Evolutionary conservation across 2,329 filamentous ascomycete species (phyloP).

Genomic region (Colletotrichum destructivum): DNA sequence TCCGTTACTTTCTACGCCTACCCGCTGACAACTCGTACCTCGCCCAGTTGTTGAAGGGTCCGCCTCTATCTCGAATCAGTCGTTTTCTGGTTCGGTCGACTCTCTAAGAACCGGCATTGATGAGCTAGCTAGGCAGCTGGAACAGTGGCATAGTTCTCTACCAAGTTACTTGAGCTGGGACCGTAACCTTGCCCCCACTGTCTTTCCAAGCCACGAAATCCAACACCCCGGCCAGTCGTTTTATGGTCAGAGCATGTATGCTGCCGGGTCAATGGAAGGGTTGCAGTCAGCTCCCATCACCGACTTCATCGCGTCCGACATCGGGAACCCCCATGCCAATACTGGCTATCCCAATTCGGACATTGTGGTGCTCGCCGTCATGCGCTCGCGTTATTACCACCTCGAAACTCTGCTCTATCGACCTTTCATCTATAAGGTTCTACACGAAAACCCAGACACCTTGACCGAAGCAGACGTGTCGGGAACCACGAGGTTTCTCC

Average conservation of each 20-base stretch:
- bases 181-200: constrained; percentile 64
- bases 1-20: neutral
- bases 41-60: constrained; percentile 17
- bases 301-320: neutral
- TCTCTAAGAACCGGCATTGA: constrained; percentile 46
- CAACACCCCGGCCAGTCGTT: constrained; percentile 32
- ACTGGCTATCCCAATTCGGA: constrained; percentile 14
- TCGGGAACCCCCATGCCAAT: neutral
- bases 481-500: constrained; percentile 70
- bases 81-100: constrained; percentile 26
- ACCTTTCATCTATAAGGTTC: constrained; percentile 72
- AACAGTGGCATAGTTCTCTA: constrained; percentile 68
- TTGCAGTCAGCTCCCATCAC: neutral
- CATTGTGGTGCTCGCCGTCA: constrained; percentile 66
- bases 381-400: constrained; percentile 73
- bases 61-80: constrained; percentile 2
- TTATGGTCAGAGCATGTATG: constrained; percentile 53
- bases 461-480: constrained; percentile 68
- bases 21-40: constrained; percentile 31
- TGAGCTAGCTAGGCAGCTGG: constrained; percentile 67
- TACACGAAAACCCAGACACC: constrained; percentile 67
- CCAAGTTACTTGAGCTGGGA: constrained; percentile 70
- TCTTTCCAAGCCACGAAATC: constrained; percentile 53
- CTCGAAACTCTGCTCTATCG: constrained; percentile 71
- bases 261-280: constrained; percentile 57